Percentiles rank a stretch among this genome's conserved stretches.
Conservation (phyloP, 176 grass and related monocot genomes). For the Rhynchospora pubera region DNA sequence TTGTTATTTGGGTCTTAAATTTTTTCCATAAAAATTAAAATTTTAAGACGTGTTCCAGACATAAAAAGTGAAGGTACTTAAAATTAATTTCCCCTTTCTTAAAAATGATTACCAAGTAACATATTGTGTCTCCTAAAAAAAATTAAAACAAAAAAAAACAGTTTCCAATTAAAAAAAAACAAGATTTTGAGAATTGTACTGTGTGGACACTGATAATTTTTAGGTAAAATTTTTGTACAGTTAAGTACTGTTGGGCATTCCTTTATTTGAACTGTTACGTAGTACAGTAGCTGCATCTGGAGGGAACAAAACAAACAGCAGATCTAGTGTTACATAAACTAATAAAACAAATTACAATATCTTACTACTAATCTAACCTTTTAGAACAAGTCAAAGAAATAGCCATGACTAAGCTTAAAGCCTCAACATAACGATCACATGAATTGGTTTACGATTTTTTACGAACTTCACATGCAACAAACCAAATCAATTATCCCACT, state of each 20-base stretch:
- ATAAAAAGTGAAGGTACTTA: neutral
- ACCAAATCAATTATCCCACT: neutral
- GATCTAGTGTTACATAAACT: constrained; percentile 7
- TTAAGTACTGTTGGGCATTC: neutral
- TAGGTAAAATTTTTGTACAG: too few relatives aligned
- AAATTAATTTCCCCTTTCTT: neutral
- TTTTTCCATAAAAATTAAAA: neutral
- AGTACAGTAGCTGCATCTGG: neutral
- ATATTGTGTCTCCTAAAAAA: neutral
- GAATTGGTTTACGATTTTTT: constrained; percentile 13
- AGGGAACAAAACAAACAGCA: neutral
- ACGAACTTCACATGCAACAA: neutral
- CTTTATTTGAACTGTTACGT: neutral
- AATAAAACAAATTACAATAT: constrained; percentile 14
- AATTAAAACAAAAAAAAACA: too few relatives aligned
- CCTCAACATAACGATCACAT: constrained; percentile 18
- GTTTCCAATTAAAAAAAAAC: neutral
- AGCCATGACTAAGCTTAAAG: constrained; percentile 11
- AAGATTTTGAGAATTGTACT: too few relatives aligned
- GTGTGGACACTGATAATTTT: too few relatives aligned
- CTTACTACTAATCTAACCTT: constrained; percentile 6
- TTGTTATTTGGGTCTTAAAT: neutral
- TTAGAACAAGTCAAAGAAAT: constrained; percentile 57
- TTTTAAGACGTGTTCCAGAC: neutral
- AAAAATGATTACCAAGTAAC: neutral